Evolutionary conservation across 2,329 filamentous ascomycete genomes (phyloP).

Genomic region (Nannizziopsis barbatae): DNA sequence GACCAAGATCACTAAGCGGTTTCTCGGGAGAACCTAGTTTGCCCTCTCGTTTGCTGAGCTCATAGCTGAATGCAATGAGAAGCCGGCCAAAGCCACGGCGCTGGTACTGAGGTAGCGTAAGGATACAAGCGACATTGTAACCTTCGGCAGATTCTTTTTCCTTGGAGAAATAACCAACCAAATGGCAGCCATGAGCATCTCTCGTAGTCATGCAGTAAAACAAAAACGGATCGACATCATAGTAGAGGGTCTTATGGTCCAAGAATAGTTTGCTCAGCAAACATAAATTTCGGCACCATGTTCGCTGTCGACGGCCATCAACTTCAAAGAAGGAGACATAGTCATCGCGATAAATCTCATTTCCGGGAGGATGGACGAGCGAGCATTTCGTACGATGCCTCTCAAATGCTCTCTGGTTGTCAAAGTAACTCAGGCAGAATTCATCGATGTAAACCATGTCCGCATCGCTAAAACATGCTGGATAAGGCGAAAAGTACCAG

Average conservation of each 20-base stretch:
- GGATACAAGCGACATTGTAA: slow-evolving; percentile 96
- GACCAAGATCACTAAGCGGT: slow-evolving; percentile 81
- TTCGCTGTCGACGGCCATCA: slow-evolving; percentile 88
- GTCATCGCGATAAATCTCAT: slow-evolving; percentile 90
- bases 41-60: slow-evolving; percentile 86
- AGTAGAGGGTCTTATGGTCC: slow-evolving; percentile 97
- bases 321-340: slow-evolving; percentile 95
- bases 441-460: slow-evolving; percentile 96
- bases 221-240: slow-evolving; percentile 91
- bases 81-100: slow-evolving; percentile 86
- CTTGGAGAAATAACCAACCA: slow-evolving; percentile 98
- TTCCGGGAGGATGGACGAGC: slow-evolving; percentile 83
- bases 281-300: slow-evolving; percentile 98
- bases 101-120: slow-evolving; percentile 93
- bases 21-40: slow-evolving; percentile 96
- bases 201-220: slow-evolving; percentile 97
- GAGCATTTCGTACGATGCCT: slow-evolving; percentile 85
- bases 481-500: slow-evolving; percentile 98
- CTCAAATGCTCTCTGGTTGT: slow-evolving; percentile 66
- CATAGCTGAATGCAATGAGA: slow-evolving; percentile 94
- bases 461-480: slow-evolving; percentile 72
- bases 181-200: slow-evolving; percentile 82
- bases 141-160: slow-evolving; percentile 95
- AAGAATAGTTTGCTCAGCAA: slow-evolving; percentile 91
- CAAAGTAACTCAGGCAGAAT: slow-evolving; percentile 88